Conservation (phyloP, 2,329 filamentous ascomycete genomes). For the Colletotrichum costaricense region DNA sequence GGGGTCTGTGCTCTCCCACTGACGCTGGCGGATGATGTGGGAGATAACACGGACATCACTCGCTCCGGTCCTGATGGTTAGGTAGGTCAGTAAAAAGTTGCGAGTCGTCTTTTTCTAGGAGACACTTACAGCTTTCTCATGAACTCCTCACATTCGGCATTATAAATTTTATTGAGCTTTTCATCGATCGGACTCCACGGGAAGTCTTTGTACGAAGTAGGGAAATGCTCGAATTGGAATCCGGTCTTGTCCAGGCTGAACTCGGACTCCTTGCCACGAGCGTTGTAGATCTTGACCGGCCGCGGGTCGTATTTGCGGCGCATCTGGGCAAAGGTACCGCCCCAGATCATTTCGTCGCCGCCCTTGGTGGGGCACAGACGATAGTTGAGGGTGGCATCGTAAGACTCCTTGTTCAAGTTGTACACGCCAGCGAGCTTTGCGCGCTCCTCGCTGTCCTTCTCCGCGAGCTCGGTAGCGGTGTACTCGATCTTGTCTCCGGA, state of each 20-base stretch:
- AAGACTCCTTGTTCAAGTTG: not conserved
- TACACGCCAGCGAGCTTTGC: slow-evolving; percentile 7
- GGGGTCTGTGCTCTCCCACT: slow-evolving; percentile 1
- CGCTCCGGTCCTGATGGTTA: not conserved
- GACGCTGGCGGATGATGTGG: slow-evolving; percentile 13
- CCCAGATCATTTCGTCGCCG: slow-evolving; percentile 21
- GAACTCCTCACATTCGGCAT: slow-evolving; percentile 11
- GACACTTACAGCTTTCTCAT: slow-evolving; percentile 9
- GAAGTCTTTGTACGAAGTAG: slow-evolving; percentile 15
- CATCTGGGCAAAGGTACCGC: slow-evolving; percentile 24
- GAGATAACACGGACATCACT: slow-evolving; percentile 7
- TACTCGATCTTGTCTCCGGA: slow-evolving; percentile 10
- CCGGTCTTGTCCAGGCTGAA: slow-evolving; percentile 12
- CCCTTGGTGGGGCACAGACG: slow-evolving; percentile 16
- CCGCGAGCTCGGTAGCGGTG: not conserved
- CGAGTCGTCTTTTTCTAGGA: not conserved
- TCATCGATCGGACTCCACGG: slow-evolving; percentile 20
- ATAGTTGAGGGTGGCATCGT: slow-evolving; percentile 8
- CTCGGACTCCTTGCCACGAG: slow-evolving; percentile 8
- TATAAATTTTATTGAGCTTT: not conserved
- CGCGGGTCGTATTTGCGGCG: slow-evolving; percentile 17
- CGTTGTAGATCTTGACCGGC: slow-evolving; percentile 1
- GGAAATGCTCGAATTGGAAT: slow-evolving; percentile 10
- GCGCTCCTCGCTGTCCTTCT: slow-evolving; percentile 4
- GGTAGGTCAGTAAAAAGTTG: not conserved